Evolutionary conservation across 164 flowering plant genomes (phyloP).

Genomic region (Kalanchoe fedtschenkoi): DNA sequence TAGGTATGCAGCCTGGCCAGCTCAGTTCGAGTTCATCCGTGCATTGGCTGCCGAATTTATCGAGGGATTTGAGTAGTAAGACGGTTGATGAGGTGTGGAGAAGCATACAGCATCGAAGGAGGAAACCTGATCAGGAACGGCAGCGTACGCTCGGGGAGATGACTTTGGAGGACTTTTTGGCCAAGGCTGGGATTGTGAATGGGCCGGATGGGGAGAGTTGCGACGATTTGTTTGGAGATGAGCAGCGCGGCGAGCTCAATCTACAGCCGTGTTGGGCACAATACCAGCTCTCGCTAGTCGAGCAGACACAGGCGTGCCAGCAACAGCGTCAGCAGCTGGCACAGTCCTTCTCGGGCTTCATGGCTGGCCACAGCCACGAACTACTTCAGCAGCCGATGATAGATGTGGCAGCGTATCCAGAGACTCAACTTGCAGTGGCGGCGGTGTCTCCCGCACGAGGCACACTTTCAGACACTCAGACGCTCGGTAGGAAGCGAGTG

Average conservation of each 20-base stretch:
- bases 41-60: conserved; percentile 54
- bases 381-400: conserved; percentile 11
- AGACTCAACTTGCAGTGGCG: conserved; percentile 35
- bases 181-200: conserved; percentile 66
- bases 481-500: conserved; percentile 49
- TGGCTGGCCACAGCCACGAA: conserved; percentile 4
- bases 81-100: conserved; percentile 92
- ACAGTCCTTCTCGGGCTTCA: neutral
- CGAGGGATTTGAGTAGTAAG: conserved; percentile 48
- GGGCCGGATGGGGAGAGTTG: conserved; percentile 23
- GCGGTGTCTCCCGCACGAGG: conserved; percentile 57
- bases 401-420: conserved; percentile 30
- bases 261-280: conserved; percentile 41
- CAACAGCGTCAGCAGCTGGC: conserved; percentile 3
- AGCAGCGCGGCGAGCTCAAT: conserved; percentile 39
- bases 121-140: conserved; percentile 27
- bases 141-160: conserved; percentile 72
- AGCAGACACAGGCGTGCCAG: conserved; percentile 31
- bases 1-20: conserved; percentile 10
- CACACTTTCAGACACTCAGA: conserved; percentile 52
- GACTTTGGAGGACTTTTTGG: conserved; percentile 88
- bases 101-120: conserved; percentile 48
- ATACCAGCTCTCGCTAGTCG: conserved; percentile 27
- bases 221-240: conserved; percentile 18
- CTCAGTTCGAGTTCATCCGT: conserved; percentile 18